Percentiles rank a stretch among this genome's conserved stretches.
These are phyloP conservation scores for Cotoneaster glaucophyllus DNA, from an alignment of 306 rosid species.

Conservation along the genomic window DNA sequence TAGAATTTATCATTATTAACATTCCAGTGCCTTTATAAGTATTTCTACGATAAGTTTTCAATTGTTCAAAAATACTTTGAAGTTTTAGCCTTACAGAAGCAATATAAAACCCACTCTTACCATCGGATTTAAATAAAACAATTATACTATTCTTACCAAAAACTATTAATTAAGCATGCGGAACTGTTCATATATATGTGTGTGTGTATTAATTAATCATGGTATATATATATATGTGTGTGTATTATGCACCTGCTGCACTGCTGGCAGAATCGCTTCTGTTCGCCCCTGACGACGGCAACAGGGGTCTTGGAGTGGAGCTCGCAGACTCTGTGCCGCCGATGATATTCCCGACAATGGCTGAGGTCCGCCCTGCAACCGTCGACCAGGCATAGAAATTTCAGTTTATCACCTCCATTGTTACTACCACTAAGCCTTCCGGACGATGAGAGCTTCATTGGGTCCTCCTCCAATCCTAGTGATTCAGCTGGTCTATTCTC, in stretches of 20 bases:
- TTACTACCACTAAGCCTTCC: not conserved
- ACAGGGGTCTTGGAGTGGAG: slow-evolving; percentile 40
- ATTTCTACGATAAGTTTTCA: too few species aligned
- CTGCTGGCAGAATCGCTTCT: slow-evolving; percentile 54
- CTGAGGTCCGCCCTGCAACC: slow-evolving; percentile 36
- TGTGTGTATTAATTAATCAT: too few species aligned
- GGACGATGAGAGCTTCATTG: not conserved
- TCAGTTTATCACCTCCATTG: not conserved
- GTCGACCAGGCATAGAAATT: slow-evolving; percentile 31
- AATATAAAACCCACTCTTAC: too few species aligned
- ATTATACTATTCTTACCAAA: too few species aligned
- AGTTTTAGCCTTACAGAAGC: too few species aligned
- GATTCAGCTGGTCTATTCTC: slow-evolving; percentile 9
- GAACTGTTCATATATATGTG: too few species aligned
- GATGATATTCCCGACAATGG: slow-evolving; percentile 39
- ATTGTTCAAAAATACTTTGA: too few species aligned
- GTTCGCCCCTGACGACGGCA: slow-evolving; percentile 26
- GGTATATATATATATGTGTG: too few species aligned
- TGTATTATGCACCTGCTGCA: slow-evolving; percentile 33
- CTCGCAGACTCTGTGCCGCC: slow-evolving; percentile 49
- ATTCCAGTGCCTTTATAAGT: too few species aligned
- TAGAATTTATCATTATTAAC: too few species aligned
- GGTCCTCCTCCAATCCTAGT: not conserved
- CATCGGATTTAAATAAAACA: too few species aligned
- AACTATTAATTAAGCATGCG: too few species aligned